phyloP scores from a whole-genome alignment of 208 protist genomes.

The Acanthamoeba healyi region DNA sequence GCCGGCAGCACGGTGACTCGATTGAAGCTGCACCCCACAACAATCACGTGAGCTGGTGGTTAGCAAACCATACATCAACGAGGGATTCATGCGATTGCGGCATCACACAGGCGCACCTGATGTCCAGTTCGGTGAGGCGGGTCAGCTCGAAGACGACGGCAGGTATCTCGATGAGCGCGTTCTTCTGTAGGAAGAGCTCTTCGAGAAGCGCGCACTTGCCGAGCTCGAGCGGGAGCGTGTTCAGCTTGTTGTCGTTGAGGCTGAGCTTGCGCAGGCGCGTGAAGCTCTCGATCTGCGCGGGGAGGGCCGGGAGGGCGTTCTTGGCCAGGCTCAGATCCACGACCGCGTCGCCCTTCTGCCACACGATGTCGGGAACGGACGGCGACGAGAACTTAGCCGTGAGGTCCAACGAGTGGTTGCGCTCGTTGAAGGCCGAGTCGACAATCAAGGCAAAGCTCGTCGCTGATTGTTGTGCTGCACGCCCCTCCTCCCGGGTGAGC shows the following conservation, averaged over 20 bases:
- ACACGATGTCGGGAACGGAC: not conserved
- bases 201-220: not conserved
- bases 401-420: not conserved
- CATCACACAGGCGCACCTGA: not conserved
- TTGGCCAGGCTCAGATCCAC: not conserved
- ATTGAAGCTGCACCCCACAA: not conserved
- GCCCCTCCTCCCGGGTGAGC: too few relatives aligned
- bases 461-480: too few relatives aligned
- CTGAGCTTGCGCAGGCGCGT: not conserved
- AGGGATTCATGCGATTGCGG: not conserved
- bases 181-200: not conserved
- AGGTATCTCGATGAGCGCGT: not conserved
- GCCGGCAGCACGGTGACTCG: not conserved
- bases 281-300: not conserved
- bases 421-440: not conserved
- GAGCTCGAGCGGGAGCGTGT: not conserved
- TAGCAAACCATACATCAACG: too few relatives aligned
- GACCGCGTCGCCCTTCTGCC: not conserved
- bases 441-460: not conserved
- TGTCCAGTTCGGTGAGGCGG: not conserved
- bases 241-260: slow-evolving; percentile 6
- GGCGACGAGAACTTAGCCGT: not conserved
- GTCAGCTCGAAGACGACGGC: not conserved
- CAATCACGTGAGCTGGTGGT: too few relatives aligned
- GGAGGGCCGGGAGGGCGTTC: not conserved